Evolutionary conservation across 1,139 yeast genomes (phyloP), one percentile per base, ranked within the genome.

Genomic region (Protomyces inouyei): DNA sequence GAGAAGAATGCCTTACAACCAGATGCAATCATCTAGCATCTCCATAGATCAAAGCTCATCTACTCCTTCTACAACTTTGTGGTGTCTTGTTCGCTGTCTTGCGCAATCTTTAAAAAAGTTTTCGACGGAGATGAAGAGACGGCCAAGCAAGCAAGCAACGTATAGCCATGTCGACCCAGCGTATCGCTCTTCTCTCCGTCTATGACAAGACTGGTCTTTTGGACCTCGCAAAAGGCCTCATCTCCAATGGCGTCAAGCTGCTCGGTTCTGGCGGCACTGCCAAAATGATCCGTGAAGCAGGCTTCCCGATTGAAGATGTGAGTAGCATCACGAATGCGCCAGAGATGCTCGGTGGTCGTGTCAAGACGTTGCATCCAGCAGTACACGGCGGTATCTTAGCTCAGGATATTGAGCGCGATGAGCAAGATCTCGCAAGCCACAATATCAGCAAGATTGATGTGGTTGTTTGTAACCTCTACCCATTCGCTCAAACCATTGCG

Each of bases 191-290:
- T 74, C 82, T 93, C 73, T 92, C 98, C 38, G 98, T 93, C 70
- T 92, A 93, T 78, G 97, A 93, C 80, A 93, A 93, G 79, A 93
- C 98, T 61, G 98, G 98, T 61, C 82, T 93, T 70, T 80, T 93
- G 72, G 98, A 93, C 77, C 83, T 93, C 69, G 98, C 98, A 71
- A 93, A 93, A 79, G 98, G 98, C 60, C 83, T 93, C 68, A 86
- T 83, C 69, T 87, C 87, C 72, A 88, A 91, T 77, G 84, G 90
- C 70, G 97, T 93, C 70, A 85, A 97, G 72, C 85, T 93, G 69
- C 82, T 93, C 67, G 98, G 98, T 60, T 90, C 97, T 52, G 98
- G 98, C 68, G 98, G 98, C 74, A 93, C 98, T 67, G 95, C 98
- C 66, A 85, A 83, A 74, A 82, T 93, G 81, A 86, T 93, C 67